Conservation (phyloP, 75 land plant species). For the Adiantum capillusveneris region DNA sequence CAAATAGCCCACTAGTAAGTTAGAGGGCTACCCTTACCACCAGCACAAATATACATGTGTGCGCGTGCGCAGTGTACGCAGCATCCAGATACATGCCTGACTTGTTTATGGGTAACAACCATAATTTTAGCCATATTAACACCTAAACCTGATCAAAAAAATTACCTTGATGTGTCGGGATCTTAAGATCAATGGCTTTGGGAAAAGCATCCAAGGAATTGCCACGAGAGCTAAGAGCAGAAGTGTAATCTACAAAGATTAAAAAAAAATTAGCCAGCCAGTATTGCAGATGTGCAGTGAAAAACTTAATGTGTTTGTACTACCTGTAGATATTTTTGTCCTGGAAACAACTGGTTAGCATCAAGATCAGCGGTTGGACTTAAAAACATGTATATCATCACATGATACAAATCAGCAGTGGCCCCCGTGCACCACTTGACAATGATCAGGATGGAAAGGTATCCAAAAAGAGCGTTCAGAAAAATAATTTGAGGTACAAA, state of each 20-base stretch:
- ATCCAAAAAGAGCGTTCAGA: conserved; percentile 81
- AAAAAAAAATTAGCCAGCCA: conserved; percentile 1
- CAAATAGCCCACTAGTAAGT: no score
- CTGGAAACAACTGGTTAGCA: conserved; percentile 84
- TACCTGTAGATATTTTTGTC: conserved; percentile 77
- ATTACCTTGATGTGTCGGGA: conserved; percentile 71
- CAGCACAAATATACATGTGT: no score
- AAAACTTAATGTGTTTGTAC: no score
- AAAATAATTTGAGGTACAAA: conserved; percentile 93
- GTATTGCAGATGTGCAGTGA: no score
- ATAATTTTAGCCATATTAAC: no score
- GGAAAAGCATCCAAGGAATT: conserved; percentile 98
- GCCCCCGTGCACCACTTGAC: conserved; percentile 94
- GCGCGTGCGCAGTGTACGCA: no score
- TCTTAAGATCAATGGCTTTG: conserved; percentile 85
- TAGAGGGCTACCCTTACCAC: no score
- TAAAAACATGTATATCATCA: conserved; percentile 98
- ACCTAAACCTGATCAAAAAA: no score
- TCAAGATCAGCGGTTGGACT: conserved; percentile 91
- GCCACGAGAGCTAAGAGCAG: conserved; percentile 76
- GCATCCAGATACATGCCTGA: no score
- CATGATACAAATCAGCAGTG: conserved; percentile 87
- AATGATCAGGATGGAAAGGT: conserved; percentile 82
- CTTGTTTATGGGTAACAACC: no score
- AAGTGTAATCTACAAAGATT: conserved; percentile 47